phyloP scores from a whole-genome alignment of 176 grass and related monocot species.

The Secale cereale region DNA sequence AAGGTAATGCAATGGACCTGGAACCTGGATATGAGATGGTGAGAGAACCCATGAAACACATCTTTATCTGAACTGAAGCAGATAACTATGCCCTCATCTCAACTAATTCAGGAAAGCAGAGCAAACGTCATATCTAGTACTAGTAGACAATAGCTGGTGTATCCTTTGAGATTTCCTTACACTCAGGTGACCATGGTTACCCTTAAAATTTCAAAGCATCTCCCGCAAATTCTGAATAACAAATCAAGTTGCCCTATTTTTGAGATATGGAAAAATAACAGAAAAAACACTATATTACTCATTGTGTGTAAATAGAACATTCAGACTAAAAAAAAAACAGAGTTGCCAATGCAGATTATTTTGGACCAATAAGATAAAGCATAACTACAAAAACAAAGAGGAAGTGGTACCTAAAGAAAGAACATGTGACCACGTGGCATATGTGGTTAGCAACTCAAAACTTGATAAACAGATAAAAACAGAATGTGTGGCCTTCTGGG shows the following conservation, averaged over 20 bases:
- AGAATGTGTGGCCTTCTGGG: not conserved
- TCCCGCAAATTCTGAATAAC: not conserved
- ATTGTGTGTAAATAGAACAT: not conserved
- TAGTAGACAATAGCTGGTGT: not conserved
- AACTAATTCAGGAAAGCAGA: constrained; percentile 21
- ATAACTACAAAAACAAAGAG: not conserved
- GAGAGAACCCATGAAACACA: not conserved
- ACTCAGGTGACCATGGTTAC: not conserved
- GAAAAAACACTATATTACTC: not conserved
- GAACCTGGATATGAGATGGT: not conserved
- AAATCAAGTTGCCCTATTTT: not conserved
- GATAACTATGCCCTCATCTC: not conserved
- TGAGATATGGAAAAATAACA: not conserved
- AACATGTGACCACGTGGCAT: not conserved
- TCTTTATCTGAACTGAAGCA: constrained; percentile 1
- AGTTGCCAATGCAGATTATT: constrained; percentile 4
- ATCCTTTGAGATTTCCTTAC: not conserved
- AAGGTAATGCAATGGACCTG: not conserved
- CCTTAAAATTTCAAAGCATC: not conserved
- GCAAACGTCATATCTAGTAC: not conserved
- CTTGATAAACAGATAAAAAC: no score
- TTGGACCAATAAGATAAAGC: not conserved
- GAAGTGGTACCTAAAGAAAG: not conserved
- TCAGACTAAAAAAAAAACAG: not conserved
- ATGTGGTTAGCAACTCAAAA: not conserved